Evolutionary conservation across 129 eudicot species (phyloP), one percentile per base, ranked within the genome.

Genomic region (Mikania micrantha): DNA sequence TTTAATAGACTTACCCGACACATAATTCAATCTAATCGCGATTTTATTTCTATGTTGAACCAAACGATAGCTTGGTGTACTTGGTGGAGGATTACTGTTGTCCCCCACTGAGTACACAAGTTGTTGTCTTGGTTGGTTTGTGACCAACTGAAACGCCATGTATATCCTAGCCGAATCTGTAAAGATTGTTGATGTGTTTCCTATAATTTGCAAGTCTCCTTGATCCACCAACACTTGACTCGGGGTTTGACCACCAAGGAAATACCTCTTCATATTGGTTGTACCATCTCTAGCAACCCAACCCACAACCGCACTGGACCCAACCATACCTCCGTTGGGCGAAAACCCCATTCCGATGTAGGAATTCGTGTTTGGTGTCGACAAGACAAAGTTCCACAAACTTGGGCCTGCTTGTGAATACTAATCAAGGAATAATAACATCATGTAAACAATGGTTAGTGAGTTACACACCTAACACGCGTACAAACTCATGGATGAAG

Each of bases 231-330:
- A 48, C 69, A 94, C 99, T 34, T 69, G 74, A 11, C 34, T 60
- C 1, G 90, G 81, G 3, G 70, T 47, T 60, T 85, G 81, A 25
- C 88, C 95, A 1, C 81, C 78, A 5, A 94, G 83, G 28, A 11
- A 73, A 61, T 89, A 94, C 58, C 29, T 82, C 62, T 73, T 79
- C 67, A 85, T 85, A 34, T 0, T 52, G 17, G 70, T 32, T 7
- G 72, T 3, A 1, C 95, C 87, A 42, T 75, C 74, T 9, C 75
- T 28, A 21, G 21, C 67, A 7, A 74, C 48, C 99, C 99, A 94
- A 10, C 97, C 97, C 27, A 87, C 94, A n/a, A 94, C 53, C 6
- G 99, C 99, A 12, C 81, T 87, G 4, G 99, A 87, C 47, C 99
- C 97, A 4, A 89, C 79, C 99, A 94, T 94, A 15, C 16, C 61